Evolutionary conservation across 148 eudicot genomes (phyloP), one percentile per base, ranked within the genome.

Genomic region (Chenopodium formosanum): DNA sequence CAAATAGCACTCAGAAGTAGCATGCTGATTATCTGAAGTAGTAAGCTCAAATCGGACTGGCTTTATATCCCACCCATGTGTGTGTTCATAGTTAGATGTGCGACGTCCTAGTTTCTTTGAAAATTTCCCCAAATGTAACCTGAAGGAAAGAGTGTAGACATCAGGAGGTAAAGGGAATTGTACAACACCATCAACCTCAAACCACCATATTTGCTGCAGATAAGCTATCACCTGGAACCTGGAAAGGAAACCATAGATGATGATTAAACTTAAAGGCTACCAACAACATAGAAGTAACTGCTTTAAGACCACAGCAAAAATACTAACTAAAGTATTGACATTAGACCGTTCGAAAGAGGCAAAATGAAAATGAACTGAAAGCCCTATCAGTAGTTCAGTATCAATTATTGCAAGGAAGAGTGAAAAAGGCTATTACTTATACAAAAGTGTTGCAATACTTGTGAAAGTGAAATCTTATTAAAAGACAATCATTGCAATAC

Each of bases 121-220:
- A 80, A 89, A 91, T 84, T 78, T 90, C 75, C 99, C 99, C 27
- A 96, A 88, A 89, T 96, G 98, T 73, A 92, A 89, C 85, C 99
- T 86, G 79, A 90, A 92, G 65, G 90, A 90, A 44, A 96, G 79
- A 4, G 97, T 89, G 80, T 96, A 96, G 63, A 82, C 74, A 79
- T 91, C 94, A 0, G 99, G 92, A 68, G 98, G 98, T 63, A 96
- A 85, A 53, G 91, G 94, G 32, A 96, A 89, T 37, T 86, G 91
- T 4, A 94, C 86, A 20, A 29, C 60, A 53, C 97, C 95, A 76
- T 91, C 98, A 27, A 94, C 98, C 85, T 96, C 99, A 88, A 92
- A 96, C 99, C 99, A 96, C 99, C 99, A 96, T 87, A 96, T 89
- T 90, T 96, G 99, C 87, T 91, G 99, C 87, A 94, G 85, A 89